Evolutionary conservation across 495 filamentous ascomycete genomes (phyloP).

Genomic region (Aspergillus mulundensis): DNA sequence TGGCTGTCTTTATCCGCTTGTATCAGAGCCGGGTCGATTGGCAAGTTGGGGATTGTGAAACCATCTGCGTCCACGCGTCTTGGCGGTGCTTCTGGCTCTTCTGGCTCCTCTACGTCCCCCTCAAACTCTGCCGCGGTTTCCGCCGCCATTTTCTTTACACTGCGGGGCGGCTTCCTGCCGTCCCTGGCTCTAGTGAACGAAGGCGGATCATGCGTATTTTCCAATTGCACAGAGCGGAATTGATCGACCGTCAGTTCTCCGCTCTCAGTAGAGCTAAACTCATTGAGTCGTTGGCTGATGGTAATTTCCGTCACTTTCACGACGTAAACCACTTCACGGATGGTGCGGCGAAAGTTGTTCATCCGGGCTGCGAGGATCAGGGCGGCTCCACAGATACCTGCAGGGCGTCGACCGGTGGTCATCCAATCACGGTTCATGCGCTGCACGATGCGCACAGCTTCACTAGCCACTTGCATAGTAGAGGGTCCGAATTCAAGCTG

Average conservation of each 20-base stretch:
- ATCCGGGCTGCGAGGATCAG: slow-evolving; percentile 92
- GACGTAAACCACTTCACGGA: slow-evolving; percentile 90
- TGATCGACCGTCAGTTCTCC: slow-evolving; percentile 79
- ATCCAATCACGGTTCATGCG: slow-evolving; percentile 98
- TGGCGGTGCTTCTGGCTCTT: slow-evolving; percentile 12
- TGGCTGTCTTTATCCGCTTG: slow-evolving; percentile 16
- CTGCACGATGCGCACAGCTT: slow-evolving; percentile 78
- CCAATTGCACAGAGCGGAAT: slow-evolving; percentile 66
- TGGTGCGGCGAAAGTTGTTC: slow-evolving; percentile 91
- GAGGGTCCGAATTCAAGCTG: slow-evolving; percentile 82
- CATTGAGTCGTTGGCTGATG: slow-evolving; percentile 80
- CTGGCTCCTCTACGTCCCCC: slow-evolving; percentile 19
- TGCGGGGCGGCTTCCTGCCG: slow-evolving; percentile 39
- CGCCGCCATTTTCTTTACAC: slow-evolving; percentile 36
- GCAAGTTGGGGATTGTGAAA: slow-evolving; percentile 45
- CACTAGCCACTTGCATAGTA: slow-evolving; percentile 75
- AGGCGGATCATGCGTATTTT: slow-evolving; percentile 74
- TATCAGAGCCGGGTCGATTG: slow-evolving; percentile 43
- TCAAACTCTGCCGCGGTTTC: slow-evolving; percentile 47
- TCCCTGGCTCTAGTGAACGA: slow-evolving; percentile 64
- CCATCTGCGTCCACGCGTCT: slow-evolving; percentile 45
- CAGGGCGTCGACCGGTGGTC: slow-evolving; percentile 84
- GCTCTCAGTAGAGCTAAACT: slow-evolving; percentile 80
- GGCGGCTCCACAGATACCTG: slow-evolving; percentile 90
- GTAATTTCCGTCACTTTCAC: slow-evolving; percentile 93